Percentiles rank a stretch among this genome's conserved stretches.
These are phyloP conservation scores for Botryosphaeria dothidea DNA, from an alignment of 2,329 filamentous ascomycete genomes.

Conservation along the genomic window DNA sequence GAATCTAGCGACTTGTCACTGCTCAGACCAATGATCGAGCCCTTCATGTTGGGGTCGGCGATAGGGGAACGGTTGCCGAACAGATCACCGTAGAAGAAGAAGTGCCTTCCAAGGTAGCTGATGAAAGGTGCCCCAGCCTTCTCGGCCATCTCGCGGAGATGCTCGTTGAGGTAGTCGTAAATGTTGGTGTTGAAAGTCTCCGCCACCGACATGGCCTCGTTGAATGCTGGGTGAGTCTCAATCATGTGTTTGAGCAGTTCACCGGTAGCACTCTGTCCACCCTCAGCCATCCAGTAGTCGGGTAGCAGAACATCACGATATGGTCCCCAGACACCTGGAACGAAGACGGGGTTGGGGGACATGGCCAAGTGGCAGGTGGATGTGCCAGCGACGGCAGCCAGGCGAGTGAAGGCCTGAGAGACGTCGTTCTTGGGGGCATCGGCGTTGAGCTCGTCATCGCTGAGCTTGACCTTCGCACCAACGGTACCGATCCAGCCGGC, in stretches of 20 bases:
- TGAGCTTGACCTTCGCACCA: constrained; percentile 87
- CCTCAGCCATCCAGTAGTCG: constrained; percentile 94
- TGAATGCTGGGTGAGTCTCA: constrained; percentile 90
- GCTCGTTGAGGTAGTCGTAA: constrained; percentile 91
- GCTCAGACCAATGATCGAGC: constrained; percentile 81
- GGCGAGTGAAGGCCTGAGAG: constrained; percentile 86
- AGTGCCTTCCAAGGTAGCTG: constrained; percentile 84
- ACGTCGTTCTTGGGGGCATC: constrained; percentile 76
- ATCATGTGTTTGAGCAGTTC: constrained; percentile 93
- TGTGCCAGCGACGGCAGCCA: constrained; percentile 93
- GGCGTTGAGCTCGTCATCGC: constrained; percentile 66
- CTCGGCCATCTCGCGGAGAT: constrained; percentile 74
- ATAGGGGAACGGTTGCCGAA: constrained; percentile 96
- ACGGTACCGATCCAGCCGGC: constrained; percentile 99
- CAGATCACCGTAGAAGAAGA: constrained; percentile 98
- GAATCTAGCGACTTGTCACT: constrained; percentile 85
- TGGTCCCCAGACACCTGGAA: constrained; percentile 93
- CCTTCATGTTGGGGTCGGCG: constrained; percentile 90
- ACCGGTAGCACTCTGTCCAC: constrained; percentile 93
- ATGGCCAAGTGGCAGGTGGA: constrained; percentile 97
- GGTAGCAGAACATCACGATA: constrained; percentile 93
- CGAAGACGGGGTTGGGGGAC: constrained; percentile 90
- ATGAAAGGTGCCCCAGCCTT: constrained; percentile 72
- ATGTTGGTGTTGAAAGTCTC: constrained; percentile 84
- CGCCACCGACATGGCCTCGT: constrained; percentile 75